phyloP scores from a whole-genome alignment of 2,329 filamentous ascomycete genomes.

The Leptographium radiaticola region DNA sequence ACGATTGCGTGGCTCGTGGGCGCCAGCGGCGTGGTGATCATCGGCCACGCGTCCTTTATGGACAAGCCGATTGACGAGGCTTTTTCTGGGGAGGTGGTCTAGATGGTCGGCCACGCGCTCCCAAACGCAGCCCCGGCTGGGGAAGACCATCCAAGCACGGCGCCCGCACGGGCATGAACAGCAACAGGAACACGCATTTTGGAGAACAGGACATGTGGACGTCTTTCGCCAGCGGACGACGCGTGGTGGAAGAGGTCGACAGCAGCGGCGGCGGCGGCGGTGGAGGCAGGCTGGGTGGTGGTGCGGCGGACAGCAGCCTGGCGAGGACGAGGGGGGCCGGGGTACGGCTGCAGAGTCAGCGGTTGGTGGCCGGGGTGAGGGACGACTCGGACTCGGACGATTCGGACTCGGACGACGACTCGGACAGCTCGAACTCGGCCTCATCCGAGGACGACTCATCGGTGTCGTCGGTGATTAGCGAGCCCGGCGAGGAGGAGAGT shows the following conservation, averaged over 20 bases:
- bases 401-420: conserved; percentile 34
- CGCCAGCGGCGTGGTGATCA: conserved; percentile 81
- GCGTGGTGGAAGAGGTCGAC: conserved; percentile 56
- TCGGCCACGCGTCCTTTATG: conserved; percentile 91
- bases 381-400: conserved; percentile 25
- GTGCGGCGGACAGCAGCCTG: neutral
- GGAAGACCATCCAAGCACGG: conserved; percentile 97
- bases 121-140: conserved; percentile 84
- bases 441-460: too few relatives aligned
- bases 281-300: conserved; percentile 39
- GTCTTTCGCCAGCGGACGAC: conserved; percentile 7
- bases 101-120: conserved; percentile 99
- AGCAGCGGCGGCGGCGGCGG: conserved; percentile 41
- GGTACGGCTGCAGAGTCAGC: neutral
- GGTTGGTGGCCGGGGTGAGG: neutral
- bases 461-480: conserved; percentile 4
- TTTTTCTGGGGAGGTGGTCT: conserved; percentile 99
- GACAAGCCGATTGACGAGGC: conserved; percentile 99
- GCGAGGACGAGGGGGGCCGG: neutral
- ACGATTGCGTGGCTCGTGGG: conserved; percentile 93
- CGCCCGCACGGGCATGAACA: conserved; percentile 20
- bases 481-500: conserved; percentile 43
- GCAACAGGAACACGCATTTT: neutral
- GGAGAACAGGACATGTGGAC: neutral
- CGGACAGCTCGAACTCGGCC: conserved; percentile 16